Evolutionary conservation across 345 rosid genomes (phyloP).

Genomic region (Rhizophora apiculata): DNA sequence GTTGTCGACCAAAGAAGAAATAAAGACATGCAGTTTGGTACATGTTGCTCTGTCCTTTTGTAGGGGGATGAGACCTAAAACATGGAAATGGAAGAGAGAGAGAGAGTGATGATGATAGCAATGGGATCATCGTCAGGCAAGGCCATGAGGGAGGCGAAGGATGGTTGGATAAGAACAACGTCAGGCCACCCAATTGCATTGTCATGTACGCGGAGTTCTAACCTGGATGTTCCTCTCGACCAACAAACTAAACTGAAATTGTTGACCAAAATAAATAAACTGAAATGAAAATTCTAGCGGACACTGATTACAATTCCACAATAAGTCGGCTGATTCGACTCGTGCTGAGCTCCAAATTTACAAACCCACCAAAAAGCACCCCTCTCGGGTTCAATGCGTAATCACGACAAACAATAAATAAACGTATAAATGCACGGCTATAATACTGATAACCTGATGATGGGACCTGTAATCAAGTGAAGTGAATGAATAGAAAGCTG

Average conservation of each 20-base stretch:
- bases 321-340: too few species aligned
- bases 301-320: slow-evolving; percentile 3
- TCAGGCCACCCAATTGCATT: slow-evolving; percentile 17
- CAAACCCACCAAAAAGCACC: too few species aligned
- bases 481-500: too few species aligned
- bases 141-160: slow-evolving; percentile 19
- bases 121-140: not conserved
- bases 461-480: too few species aligned
- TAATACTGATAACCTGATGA: too few species aligned
- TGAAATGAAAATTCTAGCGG: not conserved
- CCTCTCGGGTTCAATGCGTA: too few species aligned
- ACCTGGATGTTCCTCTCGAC: not conserved
- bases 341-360: too few species aligned
- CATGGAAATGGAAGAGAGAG: not conserved
- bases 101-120: not conserved
- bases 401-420: too few species aligned
- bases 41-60: not conserved
- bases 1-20: not conserved
- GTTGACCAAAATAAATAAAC: not conserved
- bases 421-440: too few species aligned
- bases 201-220: slow-evolving; percentile 12
- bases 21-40: not conserved
- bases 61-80: not conserved
- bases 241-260: not conserved
- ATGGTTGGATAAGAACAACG: slow-evolving; percentile 35